Conservation (phyloP, 192 early-diverging fungal genomes). For the Coemansia sp. region DNA sequence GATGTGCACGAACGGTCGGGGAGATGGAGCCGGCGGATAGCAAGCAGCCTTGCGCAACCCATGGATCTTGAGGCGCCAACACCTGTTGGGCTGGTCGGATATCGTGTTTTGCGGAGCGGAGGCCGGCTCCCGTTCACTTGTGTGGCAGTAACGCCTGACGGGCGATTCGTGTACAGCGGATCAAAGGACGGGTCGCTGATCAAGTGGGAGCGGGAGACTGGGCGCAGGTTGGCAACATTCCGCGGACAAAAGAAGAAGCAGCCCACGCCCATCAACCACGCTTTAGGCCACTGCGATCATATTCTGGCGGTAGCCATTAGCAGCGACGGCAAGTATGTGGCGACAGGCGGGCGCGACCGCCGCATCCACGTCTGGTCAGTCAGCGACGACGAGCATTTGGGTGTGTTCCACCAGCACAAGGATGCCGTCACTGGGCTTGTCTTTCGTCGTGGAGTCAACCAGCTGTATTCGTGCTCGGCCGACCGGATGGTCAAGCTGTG, state of each 20-base stretch:
- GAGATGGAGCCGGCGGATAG: slow-evolving; percentile 40
- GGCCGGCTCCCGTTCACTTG: slow-evolving; percentile 82
- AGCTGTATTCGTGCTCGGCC: slow-evolving; percentile 83
- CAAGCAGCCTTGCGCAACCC: slow-evolving; percentile 25
- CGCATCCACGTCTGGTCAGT: slow-evolving; percentile 92
- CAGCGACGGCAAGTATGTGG: slow-evolving; percentile 69
- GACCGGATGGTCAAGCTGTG: slow-evolving; percentile 97
- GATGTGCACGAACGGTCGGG: slow-evolving; percentile 65
- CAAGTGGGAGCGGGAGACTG: slow-evolving; percentile 78
- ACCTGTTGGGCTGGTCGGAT: background rate
- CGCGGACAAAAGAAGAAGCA: slow-evolving; percentile 61
- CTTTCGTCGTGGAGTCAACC: slow-evolving; percentile 74
- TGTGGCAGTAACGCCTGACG: slow-evolving; percentile 71
- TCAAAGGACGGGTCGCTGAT: slow-evolving; percentile 93
- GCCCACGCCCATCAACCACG: slow-evolving; percentile 38
- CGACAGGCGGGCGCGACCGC: slow-evolving; percentile 89
- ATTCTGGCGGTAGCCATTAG: slow-evolving; percentile 75
- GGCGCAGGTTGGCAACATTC: slow-evolving; percentile 68
- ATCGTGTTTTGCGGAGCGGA: slow-evolving; percentile 38
- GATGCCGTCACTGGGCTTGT: slow-evolving; percentile 83
- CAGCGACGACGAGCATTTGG: slow-evolving; percentile 70
- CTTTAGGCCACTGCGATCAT: slow-evolving; percentile 73
- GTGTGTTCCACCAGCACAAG: slow-evolving; percentile 86
- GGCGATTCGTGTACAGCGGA: slow-evolving; percentile 75
- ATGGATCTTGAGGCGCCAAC: slow-evolving; percentile 7